Evolutionary conservation across 75 land plant genomes (phyloP).

Genomic region (Selaginella moellendorffii): DNA sequence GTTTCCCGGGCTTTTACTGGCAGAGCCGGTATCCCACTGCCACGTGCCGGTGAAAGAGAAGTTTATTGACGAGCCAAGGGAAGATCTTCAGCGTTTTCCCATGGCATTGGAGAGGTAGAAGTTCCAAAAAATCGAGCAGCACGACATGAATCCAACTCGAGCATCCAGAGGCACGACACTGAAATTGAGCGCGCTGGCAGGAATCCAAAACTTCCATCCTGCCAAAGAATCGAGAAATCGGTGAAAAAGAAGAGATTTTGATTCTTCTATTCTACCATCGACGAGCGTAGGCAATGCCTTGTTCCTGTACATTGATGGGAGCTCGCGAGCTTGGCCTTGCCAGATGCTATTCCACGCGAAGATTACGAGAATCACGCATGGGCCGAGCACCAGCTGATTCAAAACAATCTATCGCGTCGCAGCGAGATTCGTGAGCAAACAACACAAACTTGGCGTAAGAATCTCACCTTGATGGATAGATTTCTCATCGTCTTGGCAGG

Average conservation of each 20-base stretch:
- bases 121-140: constrained; percentile 90
- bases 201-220: constrained; percentile 97
- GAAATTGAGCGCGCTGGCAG: constrained; percentile 70
- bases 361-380: constrained; percentile 67
- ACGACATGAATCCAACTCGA: constrained; percentile 91
- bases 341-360: constrained; percentile 97
- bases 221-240: constrained; percentile 12
- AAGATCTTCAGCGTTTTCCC: constrained; percentile 11
- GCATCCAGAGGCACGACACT: constrained; percentile 72
- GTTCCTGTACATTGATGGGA: constrained; percentile 58
- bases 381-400: constrained; percentile 82
- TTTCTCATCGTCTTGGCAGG: constrained; percentile 17
- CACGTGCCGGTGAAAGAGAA: no score
- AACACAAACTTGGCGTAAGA: no score
- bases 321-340: constrained; percentile 57
- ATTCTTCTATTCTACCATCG: constrained; percentile 31
- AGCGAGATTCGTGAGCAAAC: constrained; percentile 28
- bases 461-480: constrained; percentile 21
- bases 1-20: no score
- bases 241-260: not conserved
- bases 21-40: no score
- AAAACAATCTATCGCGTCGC: constrained; percentile 29
- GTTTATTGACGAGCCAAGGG: no score
- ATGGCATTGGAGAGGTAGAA: constrained; percentile 75
- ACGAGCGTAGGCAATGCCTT: constrained; percentile 71